These are phyloP conservation scores for Chenopodium quinoa DNA, from an alignment of 148 eudicot genomes.

Conservation along the genomic window DNA sequence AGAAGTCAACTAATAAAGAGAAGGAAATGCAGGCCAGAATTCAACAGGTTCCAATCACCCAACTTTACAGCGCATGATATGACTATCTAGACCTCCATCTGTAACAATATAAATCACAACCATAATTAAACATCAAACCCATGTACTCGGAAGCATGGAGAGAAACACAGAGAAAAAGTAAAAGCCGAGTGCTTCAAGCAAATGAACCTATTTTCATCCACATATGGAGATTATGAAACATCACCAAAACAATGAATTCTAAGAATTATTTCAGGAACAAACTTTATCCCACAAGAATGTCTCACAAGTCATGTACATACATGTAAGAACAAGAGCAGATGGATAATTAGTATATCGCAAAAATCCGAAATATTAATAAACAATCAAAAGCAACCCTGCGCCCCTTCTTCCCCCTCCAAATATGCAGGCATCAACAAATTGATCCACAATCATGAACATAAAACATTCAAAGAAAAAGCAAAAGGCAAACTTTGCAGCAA, in stretches of 20 bases:
- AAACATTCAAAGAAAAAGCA: constrained; percentile 6
- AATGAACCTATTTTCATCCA: not conserved
- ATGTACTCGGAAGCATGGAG: not conserved
- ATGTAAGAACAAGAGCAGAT: not conserved
- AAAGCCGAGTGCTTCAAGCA: not conserved
- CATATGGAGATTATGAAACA: not conserved
- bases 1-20: not conserved
- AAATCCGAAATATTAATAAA: not conserved
- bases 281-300: not conserved
- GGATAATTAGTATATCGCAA: not conserved
- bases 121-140: not conserved
- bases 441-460: not conserved
- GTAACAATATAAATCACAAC: not conserved
- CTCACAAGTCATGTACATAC: not conserved
- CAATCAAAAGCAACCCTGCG: not conserved
- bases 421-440: not conserved
- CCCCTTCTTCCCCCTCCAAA: not conserved
- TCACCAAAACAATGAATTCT: not conserved
- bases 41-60: constrained; percentile 6
- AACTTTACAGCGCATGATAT: constrained; percentile 13
- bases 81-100: constrained; percentile 15
- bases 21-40: not conserved
- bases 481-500: not conserved
- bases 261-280: not conserved
- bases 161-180: not conserved